Conservation (phyloP, 257 asterid species). For the Cordia subcordata region DNA sequence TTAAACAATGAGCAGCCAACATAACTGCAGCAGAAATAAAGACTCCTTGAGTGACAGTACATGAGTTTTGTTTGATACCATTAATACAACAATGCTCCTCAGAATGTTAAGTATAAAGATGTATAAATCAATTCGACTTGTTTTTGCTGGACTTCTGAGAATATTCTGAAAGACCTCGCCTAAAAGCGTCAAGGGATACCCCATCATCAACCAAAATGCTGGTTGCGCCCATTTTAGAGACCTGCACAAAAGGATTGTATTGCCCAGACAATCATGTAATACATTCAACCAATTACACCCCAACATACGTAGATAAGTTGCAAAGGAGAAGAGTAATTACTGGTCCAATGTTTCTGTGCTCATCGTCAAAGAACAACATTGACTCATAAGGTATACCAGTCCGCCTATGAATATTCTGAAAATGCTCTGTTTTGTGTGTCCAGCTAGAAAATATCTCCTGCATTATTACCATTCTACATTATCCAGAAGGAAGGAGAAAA, state of each 20-base stretch:
- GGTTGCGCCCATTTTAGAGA: slow-evolving; percentile 33
- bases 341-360: slow-evolving; percentile 27
- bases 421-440: slow-evolving; percentile 36
- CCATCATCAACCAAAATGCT: slow-evolving; percentile 27
- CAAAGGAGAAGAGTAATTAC: slow-evolving; percentile 1
- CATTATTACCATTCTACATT: neutral
- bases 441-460: slow-evolving; percentile 36
- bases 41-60: no score
- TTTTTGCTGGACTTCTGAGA: slow-evolving; percentile 17
- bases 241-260: slow-evolving; percentile 13
- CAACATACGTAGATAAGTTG: neutral
- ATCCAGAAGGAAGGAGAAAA: neutral
- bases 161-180: slow-evolving; percentile 27
- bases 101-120: no score
- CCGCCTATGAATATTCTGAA: slow-evolving; percentile 23
- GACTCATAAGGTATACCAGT: slow-evolving; percentile 26
- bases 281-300: neutral
- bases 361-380: slow-evolving; percentile 38
- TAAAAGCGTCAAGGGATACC: slow-evolving; percentile 28
- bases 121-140: slow-evolving; percentile 3
- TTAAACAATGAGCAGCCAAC: no score
- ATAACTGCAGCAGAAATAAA: no score
- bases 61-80: no score
- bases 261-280: neutral
- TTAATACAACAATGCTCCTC: no score